Conservation (phyloP, 495 filamentous ascomycete genomes). For the Tuber microsphaerosporum region DNA sequence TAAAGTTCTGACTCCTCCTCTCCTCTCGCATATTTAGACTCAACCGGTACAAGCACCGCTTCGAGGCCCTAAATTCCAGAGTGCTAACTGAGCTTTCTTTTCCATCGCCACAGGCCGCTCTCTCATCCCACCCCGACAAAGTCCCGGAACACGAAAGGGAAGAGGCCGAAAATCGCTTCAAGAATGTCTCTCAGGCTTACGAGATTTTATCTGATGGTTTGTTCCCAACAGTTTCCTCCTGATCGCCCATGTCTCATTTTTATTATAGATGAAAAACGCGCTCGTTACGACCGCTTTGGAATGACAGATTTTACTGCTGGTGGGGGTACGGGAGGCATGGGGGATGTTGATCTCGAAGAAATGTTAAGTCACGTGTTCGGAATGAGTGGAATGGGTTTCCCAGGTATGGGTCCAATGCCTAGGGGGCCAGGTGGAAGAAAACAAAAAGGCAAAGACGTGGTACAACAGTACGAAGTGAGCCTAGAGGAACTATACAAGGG, state of each 20-base stretch:
- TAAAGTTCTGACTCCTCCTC: conserved; percentile 55
- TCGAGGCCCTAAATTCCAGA: not conserved
- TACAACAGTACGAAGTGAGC: conserved; percentile 81
- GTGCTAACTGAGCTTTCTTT: not conserved
- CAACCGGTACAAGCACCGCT: conserved; percentile 8
- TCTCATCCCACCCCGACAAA: conserved; percentile 90
- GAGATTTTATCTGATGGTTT: conserved; percentile 84
- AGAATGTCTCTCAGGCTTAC: conserved; percentile 83
- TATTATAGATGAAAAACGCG: conserved; percentile 59
- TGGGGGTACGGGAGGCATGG: conserved; percentile 58
- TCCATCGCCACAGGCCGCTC: conserved; percentile 58
- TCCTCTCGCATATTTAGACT: conserved; percentile 10
- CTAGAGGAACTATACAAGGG: conserved; percentile 96
- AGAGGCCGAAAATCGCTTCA: conserved; percentile 82
- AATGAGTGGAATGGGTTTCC: conserved; percentile 54
- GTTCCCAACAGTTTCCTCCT: not conserved
- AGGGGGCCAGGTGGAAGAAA: conserved; percentile 48
- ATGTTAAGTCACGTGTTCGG: conserved; percentile 92
- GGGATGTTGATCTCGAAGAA: conserved; percentile 77
- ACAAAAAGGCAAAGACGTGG: conserved; percentile 69
- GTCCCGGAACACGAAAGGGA: conserved; percentile 78
- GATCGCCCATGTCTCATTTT: not conserved
- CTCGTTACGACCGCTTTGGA: conserved; percentile 85
- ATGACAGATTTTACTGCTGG: conserved; percentile 82
- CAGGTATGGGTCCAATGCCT: conserved; percentile 46